phyloP scores from a whole-genome alignment of 2,329 filamentous ascomycete genomes.

The Myriosclerotinia scirpicola region DNA sequence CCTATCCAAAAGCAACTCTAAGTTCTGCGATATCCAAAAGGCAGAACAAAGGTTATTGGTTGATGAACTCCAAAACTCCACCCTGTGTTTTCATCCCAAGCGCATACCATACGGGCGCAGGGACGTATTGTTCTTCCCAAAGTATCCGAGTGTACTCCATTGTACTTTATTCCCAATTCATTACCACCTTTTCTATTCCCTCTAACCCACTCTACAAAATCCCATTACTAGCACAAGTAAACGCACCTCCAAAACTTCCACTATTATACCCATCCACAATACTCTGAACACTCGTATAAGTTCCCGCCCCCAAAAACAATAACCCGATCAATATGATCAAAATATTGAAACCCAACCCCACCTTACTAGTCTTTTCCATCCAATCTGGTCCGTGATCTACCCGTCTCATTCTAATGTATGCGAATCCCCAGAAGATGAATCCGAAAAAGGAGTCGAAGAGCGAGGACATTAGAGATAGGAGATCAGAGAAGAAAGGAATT shows the following conservation, averaged over 20 bases:
- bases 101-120: too few relatives aligned
- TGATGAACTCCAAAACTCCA: too few relatives aligned
- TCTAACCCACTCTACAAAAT: conserved; percentile 43
- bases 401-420: conserved; percentile 73
- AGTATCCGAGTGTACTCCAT: too few relatives aligned
- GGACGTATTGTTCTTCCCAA: too few relatives aligned
- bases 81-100: too few relatives aligned
- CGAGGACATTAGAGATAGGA: conserved; percentile 75
- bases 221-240: conserved; percentile 71
- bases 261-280: conserved; percentile 71
- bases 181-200: background rate
- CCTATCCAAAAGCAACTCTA: too few relatives aligned
- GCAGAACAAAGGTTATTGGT: too few relatives aligned
- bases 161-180: background rate
- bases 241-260: conserved; percentile 67
- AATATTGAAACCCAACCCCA: conserved; percentile 65
- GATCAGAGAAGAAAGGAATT: conserved; percentile 83
- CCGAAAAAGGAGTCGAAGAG: conserved; percentile 92
- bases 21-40: too few relatives aligned
- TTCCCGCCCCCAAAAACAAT: conserved; percentile 80
- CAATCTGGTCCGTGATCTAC: conserved; percentile 57
- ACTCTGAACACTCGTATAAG: conserved; percentile 73
- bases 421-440: conserved; percentile 92
- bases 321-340: conserved; percentile 71
- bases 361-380: conserved; percentile 34